Base-by-base conservation (phyloP, 805 yeast genomes). In the Komagataella populi region DNA sequence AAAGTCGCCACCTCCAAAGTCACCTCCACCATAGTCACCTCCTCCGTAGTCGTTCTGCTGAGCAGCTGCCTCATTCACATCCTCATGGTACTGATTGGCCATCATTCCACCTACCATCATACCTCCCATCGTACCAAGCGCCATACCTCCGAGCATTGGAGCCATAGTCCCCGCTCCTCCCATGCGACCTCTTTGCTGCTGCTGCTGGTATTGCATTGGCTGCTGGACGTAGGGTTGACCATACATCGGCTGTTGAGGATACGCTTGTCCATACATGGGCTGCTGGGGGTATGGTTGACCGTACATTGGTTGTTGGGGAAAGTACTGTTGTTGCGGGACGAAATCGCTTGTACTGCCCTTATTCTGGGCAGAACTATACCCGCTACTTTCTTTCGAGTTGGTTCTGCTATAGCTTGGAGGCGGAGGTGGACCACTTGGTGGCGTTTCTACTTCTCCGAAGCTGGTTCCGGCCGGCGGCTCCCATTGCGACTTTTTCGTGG, bases 401-500 rank as follows among this genome's bases (percentile, higher is more conserved):
- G 50, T 47, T 44, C 48, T 54, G 7, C 57, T 45, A 47, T 60
- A 59, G 16, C 45, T 36, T 14, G 83, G 81, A 10, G 39, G 39
- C 4, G 39, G 39, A 10, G 39, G 39, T 30, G 39, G 14, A 30
- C 39, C 39, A 30, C 39, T 30, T 30, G 39, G 39, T 2, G 72
- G 70, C 2, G 60, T 64, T 6, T 58, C 66, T 3, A 53, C 59
- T 3, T 55, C 51, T 18, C 6, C 56, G 62, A 76, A 75, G 1
- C 57, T 62, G 0, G 87, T 78, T 1, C 84, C 84, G 8, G 54
- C 53, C 14, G 96, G 97, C 12, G 81, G 79, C 50, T 87, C 96
- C 98, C 98, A 91, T 65, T 89, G 96, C 0, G 96, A 87, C 57
- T 78, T 70, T 54, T 85, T 83, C 12, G 87, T 77, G 14, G 72